Percentiles rank a stretch among this genome's conserved stretches.
These are phyloP conservation scores for Ramularia collo-cygni DNA, from an alignment of 2,329 filamentous ascomycete species.

Conservation along the genomic window DNA sequence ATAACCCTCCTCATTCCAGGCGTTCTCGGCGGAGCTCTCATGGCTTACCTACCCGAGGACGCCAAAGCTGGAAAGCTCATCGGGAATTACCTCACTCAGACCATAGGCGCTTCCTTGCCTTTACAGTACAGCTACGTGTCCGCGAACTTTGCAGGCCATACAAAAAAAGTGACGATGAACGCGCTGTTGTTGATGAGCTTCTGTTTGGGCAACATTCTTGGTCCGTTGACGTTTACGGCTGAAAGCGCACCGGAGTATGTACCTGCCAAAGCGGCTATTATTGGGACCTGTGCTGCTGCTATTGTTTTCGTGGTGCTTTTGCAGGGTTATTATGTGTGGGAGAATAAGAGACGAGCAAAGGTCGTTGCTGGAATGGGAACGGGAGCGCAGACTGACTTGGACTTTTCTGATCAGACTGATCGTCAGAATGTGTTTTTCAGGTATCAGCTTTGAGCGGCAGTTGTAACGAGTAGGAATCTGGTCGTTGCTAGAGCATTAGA, in stretches of 20 bases:
- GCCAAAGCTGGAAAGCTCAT: constrained; percentile 41
- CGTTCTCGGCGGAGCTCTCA: constrained; percentile 25
- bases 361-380: constrained; percentile 1
- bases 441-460: constrained; percentile 8
- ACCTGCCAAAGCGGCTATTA: constrained; percentile 39
- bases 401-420: constrained; percentile 27
- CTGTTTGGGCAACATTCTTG: constrained; percentile 37
- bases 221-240: constrained; percentile 34
- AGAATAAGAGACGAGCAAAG: constrained; percentile 31
- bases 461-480: too few species aligned
- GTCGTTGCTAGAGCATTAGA: too few species aligned
- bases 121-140: constrained; percentile 32
- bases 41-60: constrained; percentile 26
- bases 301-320: constrained; percentile 38
- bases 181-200: constrained; percentile 42
- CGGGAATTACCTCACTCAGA: constrained; percentile 36
- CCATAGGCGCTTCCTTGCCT: constrained; percentile 33
- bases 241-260: constrained; percentile 33
- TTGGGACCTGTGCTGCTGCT: constrained; percentile 30
- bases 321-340: constrained; percentile 46
- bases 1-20: constrained; percentile 22
- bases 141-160: constrained; percentile 60
- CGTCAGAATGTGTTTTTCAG: constrained; percentile 25
- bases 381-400: constrained; percentile 13
- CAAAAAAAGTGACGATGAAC: constrained; percentile 54